A percentile compares a stretch with the other conserved stretches of the same genome.
Conservation (phyloP, 2,329 filamentous ascomycete genomes). For the Apiospora malaysiana region DNA sequence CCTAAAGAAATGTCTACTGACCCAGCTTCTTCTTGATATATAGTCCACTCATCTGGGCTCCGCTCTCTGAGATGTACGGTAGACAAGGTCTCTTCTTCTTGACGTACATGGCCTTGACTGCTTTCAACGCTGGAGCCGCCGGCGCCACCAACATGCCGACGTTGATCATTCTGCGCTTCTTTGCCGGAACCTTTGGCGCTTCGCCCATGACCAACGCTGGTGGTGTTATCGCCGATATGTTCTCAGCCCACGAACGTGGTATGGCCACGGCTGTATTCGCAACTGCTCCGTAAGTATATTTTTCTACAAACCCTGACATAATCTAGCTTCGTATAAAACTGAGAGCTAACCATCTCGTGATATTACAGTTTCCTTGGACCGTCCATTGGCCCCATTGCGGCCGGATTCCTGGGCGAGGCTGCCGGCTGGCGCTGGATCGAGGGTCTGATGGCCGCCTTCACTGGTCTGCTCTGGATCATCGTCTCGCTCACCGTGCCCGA, state of each 20-base stretch:
- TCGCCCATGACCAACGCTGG: slow-evolving; percentile 62
- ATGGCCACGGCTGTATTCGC: slow-evolving; percentile 69
- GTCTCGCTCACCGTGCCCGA: slow-evolving; percentile 60
- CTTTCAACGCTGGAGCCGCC: slow-evolving; percentile 63
- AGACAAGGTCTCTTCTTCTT: slow-evolving; percentile 60
- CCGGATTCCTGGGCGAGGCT: slow-evolving; percentile 68
- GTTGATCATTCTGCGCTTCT: slow-evolving; percentile 65
- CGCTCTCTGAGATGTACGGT: slow-evolving; percentile 66
- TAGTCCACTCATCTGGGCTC: slow-evolving; percentile 67
- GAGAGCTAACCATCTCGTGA: slow-evolving; percentile 33
- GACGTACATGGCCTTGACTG: slow-evolving; percentile 59
- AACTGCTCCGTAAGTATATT: slow-evolving; percentile 40
- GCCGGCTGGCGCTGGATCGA: slow-evolving; percentile 75
- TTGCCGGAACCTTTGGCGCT: slow-evolving; percentile 62
- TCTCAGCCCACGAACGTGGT: slow-evolving; percentile 54
- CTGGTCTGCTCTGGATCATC: slow-evolving; percentile 63
- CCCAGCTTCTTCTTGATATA: slow-evolving; percentile 16
- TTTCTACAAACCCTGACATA: background rate
- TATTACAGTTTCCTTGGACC: slow-evolving; percentile 67
- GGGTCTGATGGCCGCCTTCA: slow-evolving; percentile 69
- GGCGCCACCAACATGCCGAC: slow-evolving; percentile 58
- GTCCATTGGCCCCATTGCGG: slow-evolving; percentile 66
- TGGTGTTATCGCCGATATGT: slow-evolving; percentile 66
- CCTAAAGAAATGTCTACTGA: background rate
- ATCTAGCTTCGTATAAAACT: background rate